phyloP scores from a whole-genome alignment of 169 alveolate species.

The Eimeria maxima region DNA sequence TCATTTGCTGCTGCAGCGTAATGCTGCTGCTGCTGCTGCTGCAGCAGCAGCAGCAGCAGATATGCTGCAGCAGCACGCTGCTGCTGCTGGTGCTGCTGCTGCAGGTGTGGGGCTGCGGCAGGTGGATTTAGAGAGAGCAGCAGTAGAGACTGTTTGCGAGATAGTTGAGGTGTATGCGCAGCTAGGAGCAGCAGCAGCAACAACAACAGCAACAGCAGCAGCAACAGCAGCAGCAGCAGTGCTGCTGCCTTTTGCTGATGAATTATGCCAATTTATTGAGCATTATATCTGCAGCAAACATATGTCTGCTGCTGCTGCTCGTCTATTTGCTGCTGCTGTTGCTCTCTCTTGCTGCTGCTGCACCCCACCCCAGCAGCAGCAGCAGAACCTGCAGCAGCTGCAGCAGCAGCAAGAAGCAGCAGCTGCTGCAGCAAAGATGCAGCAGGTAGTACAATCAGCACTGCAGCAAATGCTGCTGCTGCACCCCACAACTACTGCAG shows the following conservation, averaged over 20 bases:
- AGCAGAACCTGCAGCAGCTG: background rate
- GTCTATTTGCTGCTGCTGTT: background rate
- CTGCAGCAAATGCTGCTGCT: slow-evolving; percentile 60
- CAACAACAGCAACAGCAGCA: slow-evolving; percentile 35
- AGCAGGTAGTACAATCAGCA: background rate
- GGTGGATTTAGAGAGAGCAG: slow-evolving; percentile 3
- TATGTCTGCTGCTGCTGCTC: slow-evolving; percentile 49
- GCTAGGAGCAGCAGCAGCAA: background rate
- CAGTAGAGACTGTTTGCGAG: slow-evolving; percentile 40
- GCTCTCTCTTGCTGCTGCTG: slow-evolving; percentile 51
- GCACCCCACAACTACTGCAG: slow-evolving; percentile 7
- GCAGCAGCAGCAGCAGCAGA: background rate
- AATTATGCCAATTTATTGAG: background rate
- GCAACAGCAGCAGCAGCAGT: background rate
- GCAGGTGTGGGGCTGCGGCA: background rate
- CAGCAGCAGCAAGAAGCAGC: slow-evolving; percentile 39
- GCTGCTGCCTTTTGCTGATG: background rate
- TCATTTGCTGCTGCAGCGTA: background rate
- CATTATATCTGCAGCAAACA: slow-evolving; percentile 12
- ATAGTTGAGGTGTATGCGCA: slow-evolving; percentile 32
- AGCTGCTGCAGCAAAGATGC: slow-evolving; percentile 1
- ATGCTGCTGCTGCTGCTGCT: slow-evolving; percentile 42
- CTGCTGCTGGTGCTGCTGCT: background rate
- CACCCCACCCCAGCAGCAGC: background rate
- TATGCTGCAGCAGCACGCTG: background rate